A percentile compares a stretch with the other conserved stretches of the same genome.
Conservation (phyloP, 2,329 filamentous ascomycete genomes). For the Incumbomyces delicatus region DNA sequence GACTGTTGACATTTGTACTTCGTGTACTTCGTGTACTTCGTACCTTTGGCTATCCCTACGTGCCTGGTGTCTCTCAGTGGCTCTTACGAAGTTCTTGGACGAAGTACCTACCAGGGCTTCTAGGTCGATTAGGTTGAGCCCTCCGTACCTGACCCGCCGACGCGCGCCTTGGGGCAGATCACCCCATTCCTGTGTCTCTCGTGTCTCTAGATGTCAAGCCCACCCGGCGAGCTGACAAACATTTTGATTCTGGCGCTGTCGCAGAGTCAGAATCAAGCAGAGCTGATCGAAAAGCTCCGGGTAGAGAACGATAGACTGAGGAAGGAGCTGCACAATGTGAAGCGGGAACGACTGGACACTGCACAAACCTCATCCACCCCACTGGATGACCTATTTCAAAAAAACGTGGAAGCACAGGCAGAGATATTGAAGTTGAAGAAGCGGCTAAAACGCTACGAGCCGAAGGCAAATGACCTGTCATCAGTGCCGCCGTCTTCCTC, state of each 20-base stretch:
- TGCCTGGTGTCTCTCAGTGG: too few species aligned
- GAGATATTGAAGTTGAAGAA: constrained; percentile 16
- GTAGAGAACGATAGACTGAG: constrained; percentile 29
- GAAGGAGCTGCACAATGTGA: constrained; percentile 3
- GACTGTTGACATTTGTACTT: too few species aligned
- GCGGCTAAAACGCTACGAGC: constrained; percentile 10
- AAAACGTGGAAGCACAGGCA: constrained; percentile 18
- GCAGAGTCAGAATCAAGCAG: constrained; percentile 24
- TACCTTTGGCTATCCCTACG: too few species aligned
- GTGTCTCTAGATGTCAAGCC: too few species aligned
- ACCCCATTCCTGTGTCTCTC: too few species aligned
- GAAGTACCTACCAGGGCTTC: too few species aligned
- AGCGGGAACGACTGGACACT: background rate
- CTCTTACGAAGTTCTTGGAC: too few species aligned
- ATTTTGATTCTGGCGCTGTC: constrained; percentile 15
- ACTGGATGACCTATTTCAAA: constrained; percentile 17
- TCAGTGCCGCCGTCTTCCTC: constrained; percentile 11
- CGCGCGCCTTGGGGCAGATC: too few species aligned
- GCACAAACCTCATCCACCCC: constrained; percentile 1
- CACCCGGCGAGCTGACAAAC: constrained; percentile 3
- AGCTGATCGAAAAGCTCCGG: constrained; percentile 7
- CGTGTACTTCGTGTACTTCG: too few species aligned
- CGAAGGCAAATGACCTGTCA: constrained; percentile 1
- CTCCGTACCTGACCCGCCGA: too few species aligned
- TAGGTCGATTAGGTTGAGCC: too few species aligned